Conservation (phyloP, 2,329 filamentous ascomycete species). For the Colletotrichum lupini region DNA sequence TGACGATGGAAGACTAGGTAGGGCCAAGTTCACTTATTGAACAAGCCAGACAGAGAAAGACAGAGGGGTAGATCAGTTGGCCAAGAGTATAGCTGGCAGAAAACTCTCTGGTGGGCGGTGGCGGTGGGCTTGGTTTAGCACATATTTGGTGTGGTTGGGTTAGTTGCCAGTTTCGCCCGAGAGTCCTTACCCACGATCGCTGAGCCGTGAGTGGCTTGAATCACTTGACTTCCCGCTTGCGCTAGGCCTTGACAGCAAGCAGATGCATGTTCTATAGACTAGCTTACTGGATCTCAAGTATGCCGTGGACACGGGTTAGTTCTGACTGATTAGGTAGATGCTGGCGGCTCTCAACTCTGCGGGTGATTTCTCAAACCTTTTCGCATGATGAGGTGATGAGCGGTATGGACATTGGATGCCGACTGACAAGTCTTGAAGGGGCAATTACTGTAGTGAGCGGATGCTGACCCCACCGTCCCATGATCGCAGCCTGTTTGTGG, state of each 20-base stretch:
- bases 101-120: not conserved
- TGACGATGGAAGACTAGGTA: not conserved
- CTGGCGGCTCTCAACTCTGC: not conserved
- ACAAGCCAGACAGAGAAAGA: no score
- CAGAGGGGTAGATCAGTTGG: not conserved
- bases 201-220: slow-evolving; percentile 15
- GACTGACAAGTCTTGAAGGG: no score
- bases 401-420: not conserved
- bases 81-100: not conserved
- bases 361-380: not conserved
- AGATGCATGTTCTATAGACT: not conserved
- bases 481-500: not conserved
- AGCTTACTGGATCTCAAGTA: not conserved
- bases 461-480: not conserved
- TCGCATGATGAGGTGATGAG: not conserved
- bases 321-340: no score
- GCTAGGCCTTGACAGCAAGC: not conserved
- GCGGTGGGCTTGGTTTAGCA: no score
- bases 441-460: not conserved
- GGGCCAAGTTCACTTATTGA: not conserved
- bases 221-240: not conserved
- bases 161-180: slow-evolving; percentile 26
- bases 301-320: not conserved
- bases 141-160: no score
- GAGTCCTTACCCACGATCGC: slow-evolving; percentile 33